Evolutionary conservation across 352 stramenopile genomes (phyloP).

Genomic region (Globisporangium sylvaticum): DNA sequence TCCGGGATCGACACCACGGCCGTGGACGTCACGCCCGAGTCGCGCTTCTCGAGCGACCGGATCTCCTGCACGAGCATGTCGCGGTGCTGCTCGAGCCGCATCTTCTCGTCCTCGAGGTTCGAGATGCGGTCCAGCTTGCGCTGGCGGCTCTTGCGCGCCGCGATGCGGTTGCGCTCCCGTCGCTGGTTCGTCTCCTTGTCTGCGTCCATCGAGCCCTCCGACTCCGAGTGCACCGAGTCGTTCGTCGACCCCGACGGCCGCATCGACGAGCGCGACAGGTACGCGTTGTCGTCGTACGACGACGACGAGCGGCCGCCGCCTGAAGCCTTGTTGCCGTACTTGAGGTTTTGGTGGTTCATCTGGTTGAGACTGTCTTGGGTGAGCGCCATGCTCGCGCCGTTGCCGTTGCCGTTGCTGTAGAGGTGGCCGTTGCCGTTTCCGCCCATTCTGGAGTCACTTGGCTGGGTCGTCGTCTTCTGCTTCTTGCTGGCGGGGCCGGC

Average conservation of each 20-base stretch:
- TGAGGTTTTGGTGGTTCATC: conserved; percentile 43
- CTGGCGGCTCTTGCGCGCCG: conserved; percentile 76
- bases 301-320: conserved; percentile 19
- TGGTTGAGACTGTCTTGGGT: conserved; percentile 66
- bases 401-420: not conserved
- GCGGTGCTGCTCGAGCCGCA: conserved; percentile 81
- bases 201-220: conserved; percentile 57
- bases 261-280: conserved; percentile 36
- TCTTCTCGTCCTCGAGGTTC: conserved; percentile 85
- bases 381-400: conserved; percentile 13
- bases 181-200: conserved; percentile 69
- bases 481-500: conserved; percentile 47
- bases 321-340: conserved; percentile 36
- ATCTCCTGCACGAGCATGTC: conserved; percentile 87
- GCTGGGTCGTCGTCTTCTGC: conserved; percentile 32
- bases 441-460: not conserved
- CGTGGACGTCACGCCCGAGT: conserved; percentile 39
- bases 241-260: conserved; percentile 42
- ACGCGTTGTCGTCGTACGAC: conserved; percentile 62
- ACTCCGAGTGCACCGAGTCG: conserved; percentile 68
- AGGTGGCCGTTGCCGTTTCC: not conserved
- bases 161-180: conserved; percentile 83
- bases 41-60: conserved; percentile 76
- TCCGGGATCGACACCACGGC: conserved; percentile 71
- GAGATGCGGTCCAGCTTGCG: conserved; percentile 85